Evolutionary conservation across 345 rosid genomes (phyloP), one percentile per base, ranked within the genome.

Genomic region (Nephelium lappaceum): DNA sequence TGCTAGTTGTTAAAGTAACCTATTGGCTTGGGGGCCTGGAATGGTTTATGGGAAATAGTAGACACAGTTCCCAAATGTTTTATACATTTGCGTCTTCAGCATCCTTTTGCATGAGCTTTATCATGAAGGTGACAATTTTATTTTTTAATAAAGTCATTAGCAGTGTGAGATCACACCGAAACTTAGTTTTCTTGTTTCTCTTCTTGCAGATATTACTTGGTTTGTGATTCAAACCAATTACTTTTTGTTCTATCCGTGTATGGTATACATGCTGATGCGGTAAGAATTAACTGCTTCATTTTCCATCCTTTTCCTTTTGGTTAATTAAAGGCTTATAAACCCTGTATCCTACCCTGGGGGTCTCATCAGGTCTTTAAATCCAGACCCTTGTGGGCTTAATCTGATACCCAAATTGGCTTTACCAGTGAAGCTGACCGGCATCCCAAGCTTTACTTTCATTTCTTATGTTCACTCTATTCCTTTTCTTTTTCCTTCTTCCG

Each of bases 191-290:
- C 62, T 62, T 43, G 21, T 36, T 77, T 74, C 69, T 80, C 21
- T 27, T 77, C 39, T 71, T 75, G 85, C 93, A 90, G 95, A 72
- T 91, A 88, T 80, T 88, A 77, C 84, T 75, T 91, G 86, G 84
- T 85, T 68, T 91, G 92, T 73, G 93, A 91, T 86, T 81, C 93
- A 72, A 86, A 85, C 68, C 93, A 90, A 71, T 76, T 69, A 18
- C 86, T 86, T 82, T 87, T 90, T 81, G 86, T 90, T 81, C 88
- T 91, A 25, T 84, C 95, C 0, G 88, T 91, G n/a, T 89, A 91
- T 71, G 85, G 92, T n/a, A 72, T 85, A 67, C 82, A 58, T 60
- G 73, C 77, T 74, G 89, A 88, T 47, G 86, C 85, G 77, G 95
- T 89, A 87, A 83, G 87, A n/a, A 14, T 63, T 75, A 70, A 38